Base-by-base conservation (phyloP, 2,329 filamentous ascomycete species). In the Ascochyta lentis region DNA sequence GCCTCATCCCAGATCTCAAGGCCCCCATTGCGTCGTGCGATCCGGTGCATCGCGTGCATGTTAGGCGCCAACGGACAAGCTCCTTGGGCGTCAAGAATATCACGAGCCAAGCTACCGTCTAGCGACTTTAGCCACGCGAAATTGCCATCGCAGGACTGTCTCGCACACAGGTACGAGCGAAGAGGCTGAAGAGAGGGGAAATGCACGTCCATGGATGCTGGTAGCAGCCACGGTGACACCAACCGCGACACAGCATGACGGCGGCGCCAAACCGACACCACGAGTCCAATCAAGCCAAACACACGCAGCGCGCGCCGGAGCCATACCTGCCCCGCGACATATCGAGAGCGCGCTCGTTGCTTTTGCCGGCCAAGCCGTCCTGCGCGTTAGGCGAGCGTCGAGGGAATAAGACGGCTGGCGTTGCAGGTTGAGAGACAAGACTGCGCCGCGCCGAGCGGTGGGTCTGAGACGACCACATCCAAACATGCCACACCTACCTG, bases 161-260 rank as follows among this genome's bases (percentile, higher is more conserved):
- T 51, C 34, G 37, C 29, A 42, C 53, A 26, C 43, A 40, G 24
- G 31, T 31, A 48, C 26, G 9, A 37, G 27, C 19, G 26, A 24
- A 39, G 44, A 51, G 47, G 53, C 47, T 50, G 46, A 39, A 41
- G 41, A 46, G 42, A 54, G 49, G 50, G 55, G 44, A 51, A 50
- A 64, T 61, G 54, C 50, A 54, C 54, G 41, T 53, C 44, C 33
- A 72, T 69, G 68, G 65, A 70, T 58, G 60, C 56, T 52, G 57
- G 41, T 40, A 38, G 55, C 64, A 69, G 68, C 68, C 70, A 64
- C 61, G 23, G 66, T 71, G 60, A 67, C 65, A 69, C 67, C 64
- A 52, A 63, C 53, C 38, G 44, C 61, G 59, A 66, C 67, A 70
- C 69, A 67, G 68, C 70, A 74, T 72, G 71, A 65, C 57, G 61